Conservation (phyloP, 257 asterid genomes). For the Solanum peruvianum region DNA sequence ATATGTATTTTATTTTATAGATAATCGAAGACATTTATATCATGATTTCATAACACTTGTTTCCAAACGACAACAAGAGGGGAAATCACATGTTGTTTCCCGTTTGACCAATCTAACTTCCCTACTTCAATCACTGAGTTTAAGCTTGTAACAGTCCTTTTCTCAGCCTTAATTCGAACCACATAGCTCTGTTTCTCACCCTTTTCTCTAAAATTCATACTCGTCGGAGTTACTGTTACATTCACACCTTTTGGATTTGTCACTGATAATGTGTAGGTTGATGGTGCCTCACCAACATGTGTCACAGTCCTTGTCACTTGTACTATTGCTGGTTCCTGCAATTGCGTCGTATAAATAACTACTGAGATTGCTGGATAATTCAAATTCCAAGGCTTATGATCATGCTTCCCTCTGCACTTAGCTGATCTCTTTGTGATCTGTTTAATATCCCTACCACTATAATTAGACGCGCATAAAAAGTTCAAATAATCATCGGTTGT, state of each 20-base stretch:
- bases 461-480: conserved; percentile 62
- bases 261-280: conserved; percentile 21
- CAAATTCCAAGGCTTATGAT: conserved; percentile 48
- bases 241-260: conserved; percentile 28
- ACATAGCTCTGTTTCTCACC: conserved; percentile 40
- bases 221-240: conserved; percentile 33
- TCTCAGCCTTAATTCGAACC: conserved; percentile 37
- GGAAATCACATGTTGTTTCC: conserved; percentile 44
- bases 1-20: background rate
- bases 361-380: conserved; percentile 69
- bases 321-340: background rate
- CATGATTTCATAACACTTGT: conserved; percentile 10
- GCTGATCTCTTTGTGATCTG: conserved; percentile 22
- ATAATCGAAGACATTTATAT: background rate
- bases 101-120: conserved; percentile 56
- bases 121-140: conserved; percentile 36
- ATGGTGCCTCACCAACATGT: conserved; percentile 26
- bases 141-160: conserved; percentile 28
- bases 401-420: conserved; percentile 20
- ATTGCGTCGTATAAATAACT: conserved; percentile 20
- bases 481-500: conserved; percentile 31
- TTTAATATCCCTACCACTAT: conserved; percentile 21
- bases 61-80: conserved; percentile 65
- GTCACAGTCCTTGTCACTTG: conserved; percentile 44
- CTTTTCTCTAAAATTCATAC: conserved; percentile 25